phyloP scores from a whole-genome alignment of 345 rosid genomes.

The Diplotaxis tenuifolia region DNA sequence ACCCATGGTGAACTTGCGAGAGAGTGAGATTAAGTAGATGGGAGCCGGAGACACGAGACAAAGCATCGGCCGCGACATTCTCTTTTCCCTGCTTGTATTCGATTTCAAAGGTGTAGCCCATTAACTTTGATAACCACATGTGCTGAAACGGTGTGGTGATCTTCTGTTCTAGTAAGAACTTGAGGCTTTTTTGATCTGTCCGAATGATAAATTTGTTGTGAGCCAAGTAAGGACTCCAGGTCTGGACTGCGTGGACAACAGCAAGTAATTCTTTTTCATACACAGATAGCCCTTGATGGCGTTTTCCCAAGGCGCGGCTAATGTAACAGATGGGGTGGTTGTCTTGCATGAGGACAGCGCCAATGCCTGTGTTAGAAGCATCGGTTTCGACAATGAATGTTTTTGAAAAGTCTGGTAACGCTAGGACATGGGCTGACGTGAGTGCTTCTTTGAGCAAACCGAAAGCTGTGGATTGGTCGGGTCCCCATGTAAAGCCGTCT shows the following conservation, averaged over 20 bases:
- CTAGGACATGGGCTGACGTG: background rate
- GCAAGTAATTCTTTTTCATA: too few relatives aligned
- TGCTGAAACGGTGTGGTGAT: background rate
- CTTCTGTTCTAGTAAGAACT: background rate
- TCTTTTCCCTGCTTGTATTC: background rate
- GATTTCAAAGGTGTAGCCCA: background rate
- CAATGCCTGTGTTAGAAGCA: too few relatives aligned
- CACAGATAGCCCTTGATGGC: too few relatives aligned
- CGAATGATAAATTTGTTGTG: too few relatives aligned
- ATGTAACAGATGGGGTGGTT: too few relatives aligned
- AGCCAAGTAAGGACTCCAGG: background rate
- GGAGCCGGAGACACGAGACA: background rate
- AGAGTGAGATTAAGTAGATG: background rate
- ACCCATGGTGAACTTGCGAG: background rate
- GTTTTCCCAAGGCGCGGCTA: too few relatives aligned
- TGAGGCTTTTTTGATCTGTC: background rate
- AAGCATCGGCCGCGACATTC: background rate
- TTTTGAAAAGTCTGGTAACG: background rate
- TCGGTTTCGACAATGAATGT: background rate
- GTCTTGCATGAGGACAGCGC: too few relatives aligned
- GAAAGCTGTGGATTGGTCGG: background rate
- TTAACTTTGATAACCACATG: background rate
- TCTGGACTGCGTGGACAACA: too few relatives aligned
- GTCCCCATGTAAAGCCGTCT: too few relatives aligned
- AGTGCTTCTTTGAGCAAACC: background rate